Evolutionary conservation across 2,329 filamentous ascomycete species (phyloP), one percentile per base, ranked within the genome.

Genomic region (Pyrenochaeta sp.): DNA sequence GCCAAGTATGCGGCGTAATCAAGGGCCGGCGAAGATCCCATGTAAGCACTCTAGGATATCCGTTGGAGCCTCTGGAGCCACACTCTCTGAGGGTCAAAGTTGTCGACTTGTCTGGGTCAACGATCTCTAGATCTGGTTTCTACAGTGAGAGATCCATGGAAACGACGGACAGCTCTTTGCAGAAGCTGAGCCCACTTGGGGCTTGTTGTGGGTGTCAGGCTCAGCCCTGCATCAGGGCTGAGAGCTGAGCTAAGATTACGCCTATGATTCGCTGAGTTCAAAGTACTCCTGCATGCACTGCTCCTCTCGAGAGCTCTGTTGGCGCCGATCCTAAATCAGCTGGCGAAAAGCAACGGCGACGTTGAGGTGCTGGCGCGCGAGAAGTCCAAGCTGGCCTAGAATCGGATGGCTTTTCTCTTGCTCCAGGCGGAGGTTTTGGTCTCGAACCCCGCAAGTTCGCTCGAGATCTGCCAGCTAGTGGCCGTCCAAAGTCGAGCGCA

Each of bases 221-320:
- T 59, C 41, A 49, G 45, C 47, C 43, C 41, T 44, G 47, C 21
- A 38, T 30, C 31, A 47, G 29, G 48, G 53, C 44, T 52, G 45
- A 50, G 45, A 48, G 41, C 51, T 45, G 51, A 49, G 45, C 48
- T 55, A 23, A 58, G 32, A 53, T 46, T 41, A 42, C 24, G 35
- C 35, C 31, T 35, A 23, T 48, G 44, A 53, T 53, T 53, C 41
- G 53, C 34, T 32, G 21, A 39, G 9, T 26, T 14, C 26, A 42
- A n/a, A 32, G 22, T 45, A 30, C 51, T 51, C 41, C 42, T 49
- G 40, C 46, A 54, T 48, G 35, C 42, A 54, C 34, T 48, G 35
- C 42, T 37, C 34, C 38, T 28, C 32, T 17, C 19, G 15, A 34
- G 27, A n/a, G n/a, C n/a, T 26, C 32, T 41, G 23, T 34, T 14